phyloP scores from a whole-genome alignment of 202 grass and related monocot species.

The Carex arenaria region DNA sequence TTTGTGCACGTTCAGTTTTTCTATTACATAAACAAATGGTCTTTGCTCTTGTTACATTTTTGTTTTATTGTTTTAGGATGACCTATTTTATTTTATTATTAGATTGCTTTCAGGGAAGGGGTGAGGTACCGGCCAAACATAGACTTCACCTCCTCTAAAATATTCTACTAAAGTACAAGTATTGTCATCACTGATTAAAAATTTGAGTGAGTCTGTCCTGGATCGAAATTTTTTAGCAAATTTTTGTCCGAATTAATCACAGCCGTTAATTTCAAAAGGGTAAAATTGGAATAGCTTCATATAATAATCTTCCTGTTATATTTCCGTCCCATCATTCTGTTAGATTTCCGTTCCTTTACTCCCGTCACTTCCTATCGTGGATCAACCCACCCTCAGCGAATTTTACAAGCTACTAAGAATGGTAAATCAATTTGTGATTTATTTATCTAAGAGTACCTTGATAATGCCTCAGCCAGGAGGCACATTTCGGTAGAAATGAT shows the following conservation, averaged over 20 bases:
- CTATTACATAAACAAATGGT: too few relatives aligned
- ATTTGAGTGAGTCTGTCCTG: too few relatives aligned
- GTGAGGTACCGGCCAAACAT: not conserved
- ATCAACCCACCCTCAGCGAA: too few relatives aligned
- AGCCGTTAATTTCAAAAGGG: too few relatives aligned
- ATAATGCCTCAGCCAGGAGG: slow-evolving; percentile 71
- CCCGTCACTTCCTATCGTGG: too few relatives aligned
- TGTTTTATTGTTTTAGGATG: not conserved
- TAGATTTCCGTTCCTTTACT: too few relatives aligned
- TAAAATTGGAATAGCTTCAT: too few relatives aligned
- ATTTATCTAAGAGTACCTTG: slow-evolving; percentile 37
- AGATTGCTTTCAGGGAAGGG: not conserved
- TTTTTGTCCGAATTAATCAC: too few relatives aligned
- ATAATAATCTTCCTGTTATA: too few relatives aligned
- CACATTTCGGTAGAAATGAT: slow-evolving; percentile 45
- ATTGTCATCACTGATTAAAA: not conserved
- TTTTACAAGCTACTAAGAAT: not conserved
- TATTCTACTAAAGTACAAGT: not conserved
- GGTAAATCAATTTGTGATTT: not conserved
- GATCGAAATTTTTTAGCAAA: too few relatives aligned
- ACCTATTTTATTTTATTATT: not conserved
- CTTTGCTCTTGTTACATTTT: not conserved
- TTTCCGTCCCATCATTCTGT: too few relatives aligned
- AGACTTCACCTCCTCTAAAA: not conserved
- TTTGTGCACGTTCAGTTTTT: not conserved